A percentile compares a stretch with the other conserved stretches of the same genome.
These are phyloP conservation scores for Hansfordia pulvinata DNA, from an alignment of 2,329 filamentous ascomycete species.

Conservation along the genomic window DNA sequence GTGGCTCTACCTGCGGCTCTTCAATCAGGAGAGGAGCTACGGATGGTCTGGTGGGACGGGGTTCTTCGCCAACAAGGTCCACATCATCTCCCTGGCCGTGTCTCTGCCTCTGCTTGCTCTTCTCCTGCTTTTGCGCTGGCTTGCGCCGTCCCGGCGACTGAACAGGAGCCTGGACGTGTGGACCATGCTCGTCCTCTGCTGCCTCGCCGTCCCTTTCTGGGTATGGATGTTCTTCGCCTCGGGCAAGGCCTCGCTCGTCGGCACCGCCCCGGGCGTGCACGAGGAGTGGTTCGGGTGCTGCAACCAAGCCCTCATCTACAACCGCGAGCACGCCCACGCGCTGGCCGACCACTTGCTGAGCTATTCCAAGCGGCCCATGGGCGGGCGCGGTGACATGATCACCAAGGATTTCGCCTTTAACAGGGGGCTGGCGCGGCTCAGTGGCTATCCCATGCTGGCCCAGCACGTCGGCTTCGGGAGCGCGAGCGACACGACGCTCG, in stretches of 20 bases:
- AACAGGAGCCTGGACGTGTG: conserved; percentile 13
- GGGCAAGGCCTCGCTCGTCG: conserved; percentile 15
- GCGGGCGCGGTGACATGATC: conserved; percentile 16
- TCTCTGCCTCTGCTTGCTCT: conserved; percentile 10
- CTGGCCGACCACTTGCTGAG: conserved; percentile 11
- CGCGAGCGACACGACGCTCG: conserved; percentile 14
- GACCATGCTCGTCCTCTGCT: conserved; percentile 13
- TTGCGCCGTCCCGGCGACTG: conserved; percentile 8
- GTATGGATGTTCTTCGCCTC: conserved; percentile 18
- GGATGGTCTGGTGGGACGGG: conserved; percentile 16
- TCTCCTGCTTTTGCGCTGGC: conserved; percentile 9
- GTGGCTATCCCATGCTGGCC: conserved; percentile 19
- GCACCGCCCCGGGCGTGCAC: conserved; percentile 11
- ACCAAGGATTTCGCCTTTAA: conserved; percentile 16
- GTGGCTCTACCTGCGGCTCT: conserved; percentile 17
- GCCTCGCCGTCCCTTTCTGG: conserved; percentile 13
- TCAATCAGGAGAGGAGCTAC: conserved; percentile 16
- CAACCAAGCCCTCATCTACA: conserved; percentile 17
- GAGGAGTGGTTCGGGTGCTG: conserved; percentile 19
- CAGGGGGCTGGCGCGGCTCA: conserved; percentile 14
- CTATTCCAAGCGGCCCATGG: conserved; percentile 6
- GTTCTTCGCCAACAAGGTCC: conserved; percentile 15
- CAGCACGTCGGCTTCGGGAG: conserved; percentile 16
- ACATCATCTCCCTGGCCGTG: conserved; percentile 13
- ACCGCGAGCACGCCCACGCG: conserved; percentile 10